Base-by-base conservation (phyloP, 1,284 basidiomycete species). In the Cryptococcus sp. region DNA sequence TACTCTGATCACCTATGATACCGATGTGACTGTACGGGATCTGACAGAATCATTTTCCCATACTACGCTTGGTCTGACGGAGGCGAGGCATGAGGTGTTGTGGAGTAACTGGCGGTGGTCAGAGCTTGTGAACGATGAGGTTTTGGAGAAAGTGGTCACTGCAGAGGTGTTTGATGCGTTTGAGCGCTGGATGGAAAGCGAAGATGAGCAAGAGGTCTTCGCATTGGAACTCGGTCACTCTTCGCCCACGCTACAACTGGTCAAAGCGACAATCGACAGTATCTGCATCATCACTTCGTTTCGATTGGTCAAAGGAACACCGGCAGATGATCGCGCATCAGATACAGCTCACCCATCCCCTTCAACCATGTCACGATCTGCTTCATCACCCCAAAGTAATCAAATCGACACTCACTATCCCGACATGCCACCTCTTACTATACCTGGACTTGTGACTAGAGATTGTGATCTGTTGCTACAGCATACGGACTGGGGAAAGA, bases 401-500 rank as follows among this genome's bases (percentile, higher is more conserved):
- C 29, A 34, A 10, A 13, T 34, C 29, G 29, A 34, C 29, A 13
- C 29, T 34, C 29, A 34, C 13, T 34, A 34, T 34, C 29, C 29
- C 29, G 29, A 34, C 29, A 34, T 34, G 29, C 29, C 29, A 13
- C 29, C 29, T 34, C 29, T 34, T 34, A 34, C 29, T 13, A 34
- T 34, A 34, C 29, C 29, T 4, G 29, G 29, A 7, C 29, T 34
- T 10, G 8, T 4, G 13, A 34, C 62, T 2, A 57, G 52, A 3
- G 59, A 65, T n/a, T 69, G 63, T 40, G 61, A 64, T 55, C 29
- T 50, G 15, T 29, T 69, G 45, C 46, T 76, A 11, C 61, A 70
- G n/a, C 25, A 49, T 0, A 61, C 58, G 1, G 69, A 76, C 54
- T 77, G 75, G 75, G 55, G 63, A 1, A 60, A 63, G 19, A 73